Evolutionary conservation across 139 green algal species (phyloP).

Genomic region (Picochlorum sp.): DNA sequence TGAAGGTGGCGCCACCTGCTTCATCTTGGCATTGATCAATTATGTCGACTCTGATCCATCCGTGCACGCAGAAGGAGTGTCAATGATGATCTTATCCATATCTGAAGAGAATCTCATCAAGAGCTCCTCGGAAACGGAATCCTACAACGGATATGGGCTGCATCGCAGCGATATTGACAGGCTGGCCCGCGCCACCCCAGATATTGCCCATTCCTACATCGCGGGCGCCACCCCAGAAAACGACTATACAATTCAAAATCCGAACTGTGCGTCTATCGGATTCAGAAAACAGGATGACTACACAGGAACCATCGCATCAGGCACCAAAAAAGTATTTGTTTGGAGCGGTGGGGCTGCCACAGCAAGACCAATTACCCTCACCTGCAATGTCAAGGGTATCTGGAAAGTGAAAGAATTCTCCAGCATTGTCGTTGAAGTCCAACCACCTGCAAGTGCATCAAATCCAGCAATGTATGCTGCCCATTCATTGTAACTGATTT

Average conservation of each 20-base stretch:
- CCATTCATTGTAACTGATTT: too few relatives aligned
- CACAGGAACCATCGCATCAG: not conserved
- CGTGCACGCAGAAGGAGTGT: not conserved
- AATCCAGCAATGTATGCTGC: not conserved
- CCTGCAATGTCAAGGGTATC: not conserved
- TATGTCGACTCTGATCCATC: not conserved
- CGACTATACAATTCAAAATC: not conserved
- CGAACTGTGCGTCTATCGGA: not conserved
- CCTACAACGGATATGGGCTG: not conserved
- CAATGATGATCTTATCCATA: not conserved
- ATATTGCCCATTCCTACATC: not conserved
- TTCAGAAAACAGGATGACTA: not conserved
- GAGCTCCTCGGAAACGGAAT: not conserved
- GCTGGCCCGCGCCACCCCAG: not conserved
- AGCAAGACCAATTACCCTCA: not conserved
- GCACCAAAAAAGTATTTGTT: not conserved
- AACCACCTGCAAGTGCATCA: not conserved
- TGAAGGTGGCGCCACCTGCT: not conserved
- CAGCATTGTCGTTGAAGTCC: not conserved
- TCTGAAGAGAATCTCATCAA: not conserved
- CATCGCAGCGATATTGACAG: not conserved
- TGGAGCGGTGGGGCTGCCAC: not conserved
- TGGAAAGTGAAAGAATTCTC: slow-evolving; percentile 4
- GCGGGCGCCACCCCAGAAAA: not conserved
- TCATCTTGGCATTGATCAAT: slow-evolving; percentile 4